Evolutionary conservation across 1,284 basidiomycete species (phyloP).

Genomic region (Puccinia brachypodii): DNA sequence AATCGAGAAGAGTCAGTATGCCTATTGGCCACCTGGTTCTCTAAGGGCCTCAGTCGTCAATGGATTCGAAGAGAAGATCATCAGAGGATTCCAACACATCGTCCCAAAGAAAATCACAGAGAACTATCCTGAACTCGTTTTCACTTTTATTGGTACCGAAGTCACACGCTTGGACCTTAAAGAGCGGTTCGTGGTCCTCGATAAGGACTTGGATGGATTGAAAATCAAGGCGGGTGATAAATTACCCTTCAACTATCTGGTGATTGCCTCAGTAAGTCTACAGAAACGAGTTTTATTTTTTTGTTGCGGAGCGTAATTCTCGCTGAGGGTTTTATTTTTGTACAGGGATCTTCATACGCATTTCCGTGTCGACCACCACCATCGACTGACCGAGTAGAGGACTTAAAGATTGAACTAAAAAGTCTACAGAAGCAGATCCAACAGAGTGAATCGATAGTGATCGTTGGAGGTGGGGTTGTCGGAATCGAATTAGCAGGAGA

Average conservation of each 20-base stretch:
- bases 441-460: slow-evolving; percentile 12
- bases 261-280: slow-evolving; percentile 39
- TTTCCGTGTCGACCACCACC: slow-evolving; percentile 39
- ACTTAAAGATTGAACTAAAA: not conserved
- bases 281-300: too few relatives aligned
- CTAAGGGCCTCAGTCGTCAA: slow-evolving; percentile 26
- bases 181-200: not conserved
- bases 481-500: slow-evolving; percentile 46
- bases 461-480: slow-evolving; percentile 40
- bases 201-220: slow-evolving; percentile 16
- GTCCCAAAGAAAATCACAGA: slow-evolving; percentile 13
- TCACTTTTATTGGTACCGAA: slow-evolving; percentile 23
- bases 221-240: not conserved
- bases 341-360: slow-evolving; percentile 33
- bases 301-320: too few relatives aligned
- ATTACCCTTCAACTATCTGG: slow-evolving; percentile 32
- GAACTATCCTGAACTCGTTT: not conserved
- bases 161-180: slow-evolving; percentile 22
- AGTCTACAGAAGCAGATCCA: slow-evolving; percentile 10
- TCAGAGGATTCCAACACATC: slow-evolving; percentile 16
- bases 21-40: slow-evolving; percentile 42
- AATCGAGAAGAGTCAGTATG: slow-evolving; percentile 30
- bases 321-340: not conserved
- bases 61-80: slow-evolving; percentile 31
- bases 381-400: not conserved